Base-by-base conservation (phyloP, 1,284 basidiomycete genomes). In the Mycosarcoma mackinlayi region DNA sequence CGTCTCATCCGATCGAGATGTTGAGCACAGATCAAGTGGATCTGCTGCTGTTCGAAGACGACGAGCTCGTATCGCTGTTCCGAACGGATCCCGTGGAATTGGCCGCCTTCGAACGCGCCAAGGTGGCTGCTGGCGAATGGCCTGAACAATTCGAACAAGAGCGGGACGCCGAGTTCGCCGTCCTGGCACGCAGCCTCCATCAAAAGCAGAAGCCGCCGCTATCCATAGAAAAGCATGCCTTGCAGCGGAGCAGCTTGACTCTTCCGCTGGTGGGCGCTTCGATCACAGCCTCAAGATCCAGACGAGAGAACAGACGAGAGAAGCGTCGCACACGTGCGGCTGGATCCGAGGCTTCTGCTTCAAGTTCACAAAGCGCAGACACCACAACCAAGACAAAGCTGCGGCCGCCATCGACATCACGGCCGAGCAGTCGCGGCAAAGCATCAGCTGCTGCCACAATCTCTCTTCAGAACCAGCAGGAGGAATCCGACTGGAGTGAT, bases 401-500 rank as follows among this genome's bases (percentile, higher is more conserved):
- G 27, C 39, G 38, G 8, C 21, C 30, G 4, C 4, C 11, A 6
- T 10, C 45, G 25, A 34, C 41, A n/a, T 27, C 30, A 38, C 24
- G 27, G 11, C 6, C 40, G 14, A 50, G 21, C 16, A 38, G 39
- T 45, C 44, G 49, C 25, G 7, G 16, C 6, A 5, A 34, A 33
- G 27, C 34, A 3, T 21, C 11, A 4, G 6, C 21, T 5, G 6
- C 31, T 5, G 25, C 35, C 2, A 13, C 21, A 6, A 31, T 61
- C 25, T 38, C 65, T 19, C 50, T 68, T 4, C 23, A 25, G 7
- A 46, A 59, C 16, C 60, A 69, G 41, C 19, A 40, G n/a, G 56
- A 63, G 8, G 66, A 63, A 27, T 69, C 66, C 8, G 60, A 69
- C 24, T 69, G 66, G 66, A 63, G 66, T 27, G 56, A 63, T 13